Base-by-base conservation (phyloP, 2,329 filamentous ascomycete genomes). In the Botryotinia calthae region DNA sequence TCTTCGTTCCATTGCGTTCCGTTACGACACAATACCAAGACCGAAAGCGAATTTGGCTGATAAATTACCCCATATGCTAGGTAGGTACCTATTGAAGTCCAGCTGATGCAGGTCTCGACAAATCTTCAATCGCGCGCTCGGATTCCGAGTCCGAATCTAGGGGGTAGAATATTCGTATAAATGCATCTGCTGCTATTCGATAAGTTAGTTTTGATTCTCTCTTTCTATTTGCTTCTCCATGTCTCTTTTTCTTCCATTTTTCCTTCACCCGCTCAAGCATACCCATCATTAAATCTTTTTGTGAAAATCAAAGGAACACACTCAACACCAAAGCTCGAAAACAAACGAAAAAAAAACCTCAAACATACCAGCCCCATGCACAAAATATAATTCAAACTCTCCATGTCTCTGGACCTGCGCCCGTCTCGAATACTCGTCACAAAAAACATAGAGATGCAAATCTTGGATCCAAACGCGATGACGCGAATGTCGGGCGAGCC, bases 381-480 rank as follows among this genome's bases (percentile, higher is more conserved):
- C 72, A 74, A 81, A 82, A 54, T 77, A 73, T 14, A 82, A 72
- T 73, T 79, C 79, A 74, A 81, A 81, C 46, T 77, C 75, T 16
- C 79, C 79, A 71, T 76, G 61, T 51, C 67, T 82, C 63, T 84
- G 86, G 67, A 84, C 84, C 7, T 87, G 85, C 80, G 88, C 86
- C 64, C 85, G 83, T 74, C 87, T 84, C 12, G 84, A 83, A 76
- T 90, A 90, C 1, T 83, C 80, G n/a, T 85, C 81, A 76, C 85
- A 88, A 78, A 90, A 90, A 12, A 90, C 85, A 77, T 89, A 89
- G 0, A 87, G 84, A 72, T 88, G 84, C 25, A 90, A 79, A 74
- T 88, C 86, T 48, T 83, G 84, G 2, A 90, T 80, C 81, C 84
- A 85, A 73, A 90, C 81, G 37, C 84, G 82, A 72, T 84, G 83